Percentiles rank a stretch among this genome's conserved stretches.
Evolutionary conservation across 192 early-diverging fungal genomes (phyloP).

Genomic region (Helicostylum pulchrum): DNA sequence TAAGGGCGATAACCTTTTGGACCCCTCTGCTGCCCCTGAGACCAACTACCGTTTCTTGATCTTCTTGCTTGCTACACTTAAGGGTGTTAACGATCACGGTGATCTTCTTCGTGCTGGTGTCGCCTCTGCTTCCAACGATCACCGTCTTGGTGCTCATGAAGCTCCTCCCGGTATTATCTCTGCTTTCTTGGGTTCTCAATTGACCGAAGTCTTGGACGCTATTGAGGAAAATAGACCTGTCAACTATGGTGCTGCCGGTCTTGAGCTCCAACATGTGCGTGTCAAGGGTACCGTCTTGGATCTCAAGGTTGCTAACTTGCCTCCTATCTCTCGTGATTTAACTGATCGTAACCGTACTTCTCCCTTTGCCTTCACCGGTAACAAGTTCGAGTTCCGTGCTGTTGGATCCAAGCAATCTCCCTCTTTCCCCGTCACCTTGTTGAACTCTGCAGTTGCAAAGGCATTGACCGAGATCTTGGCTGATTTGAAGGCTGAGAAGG

Average conservation of each 20-base stretch:
- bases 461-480: conserved; percentile 73
- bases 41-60: conserved; percentile 97
- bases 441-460: conserved; percentile 90
- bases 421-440: conserved; percentile 90
- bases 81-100: conserved; percentile 89
- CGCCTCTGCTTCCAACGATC: conserved; percentile 94
- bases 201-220: conserved; percentile 91
- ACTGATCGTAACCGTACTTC: conserved; percentile 99
- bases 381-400: conserved; percentile 99
- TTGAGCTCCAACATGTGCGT: conserved; percentile 84
- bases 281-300: conserved; percentile 95
- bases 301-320: conserved; percentile 91
- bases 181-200: conserved; percentile 95
- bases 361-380: conserved; percentile 98
- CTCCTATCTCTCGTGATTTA: conserved; percentile 89
- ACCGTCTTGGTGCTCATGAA: conserved; percentile 97
- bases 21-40: conserved; percentile 91
- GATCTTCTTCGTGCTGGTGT: conserved; percentile 88
- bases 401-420: conserved; percentile 98
- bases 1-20: conserved; percentile 92
- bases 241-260: conserved; percentile 74
- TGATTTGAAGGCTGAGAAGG: conserved; percentile 77
- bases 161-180: conserved; percentile 98
- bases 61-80: conserved; percentile 86
- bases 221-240: conserved; percentile 86